phyloP scores from a whole-genome alignment of 345 rosid species.

The Noccaea caerulescens region DNA sequence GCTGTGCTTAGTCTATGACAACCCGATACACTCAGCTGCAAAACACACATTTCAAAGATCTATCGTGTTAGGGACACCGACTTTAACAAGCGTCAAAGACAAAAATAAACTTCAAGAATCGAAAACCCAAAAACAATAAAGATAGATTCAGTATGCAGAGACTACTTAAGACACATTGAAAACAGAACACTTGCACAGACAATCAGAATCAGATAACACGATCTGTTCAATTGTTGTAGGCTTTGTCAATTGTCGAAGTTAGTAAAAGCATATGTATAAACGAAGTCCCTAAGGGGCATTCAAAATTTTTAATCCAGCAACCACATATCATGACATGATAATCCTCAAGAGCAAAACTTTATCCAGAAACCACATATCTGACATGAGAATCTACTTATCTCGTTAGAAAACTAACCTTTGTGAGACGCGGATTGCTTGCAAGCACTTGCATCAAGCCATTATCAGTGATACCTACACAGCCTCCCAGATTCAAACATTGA shows the following conservation, averaged over 20 bases:
- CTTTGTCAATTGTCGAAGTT: background rate
- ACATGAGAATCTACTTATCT: background rate
- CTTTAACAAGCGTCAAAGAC: background rate
- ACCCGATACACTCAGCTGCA: conserved; percentile 43
- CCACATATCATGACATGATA: background rate
- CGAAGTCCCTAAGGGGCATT: background rate
- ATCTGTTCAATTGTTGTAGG: background rate
- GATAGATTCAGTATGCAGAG: background rate
- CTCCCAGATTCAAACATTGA: conserved; percentile 36
- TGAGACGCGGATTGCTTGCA: conserved; percentile 34
- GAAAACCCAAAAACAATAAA: background rate
- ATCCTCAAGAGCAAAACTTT: too few species aligned
- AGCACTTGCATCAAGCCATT: conserved; percentile 44
- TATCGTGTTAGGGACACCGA: background rate
- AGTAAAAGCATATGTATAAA: background rate
- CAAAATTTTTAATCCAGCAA: background rate
- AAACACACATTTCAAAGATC: background rate
- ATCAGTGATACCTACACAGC: conserved; percentile 37
- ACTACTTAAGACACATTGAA: background rate
- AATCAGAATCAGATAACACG: background rate
- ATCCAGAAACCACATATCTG: background rate
- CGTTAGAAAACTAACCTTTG: conserved; percentile 35
- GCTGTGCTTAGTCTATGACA: conserved; percentile 41
- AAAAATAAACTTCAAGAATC: background rate
- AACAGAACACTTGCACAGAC: background rate